Evolutionary conservation across 2,329 filamentous ascomycete genomes (phyloP), one percentile per base, ranked within the genome.

Genomic region (Talaromyces sp.): DNA sequence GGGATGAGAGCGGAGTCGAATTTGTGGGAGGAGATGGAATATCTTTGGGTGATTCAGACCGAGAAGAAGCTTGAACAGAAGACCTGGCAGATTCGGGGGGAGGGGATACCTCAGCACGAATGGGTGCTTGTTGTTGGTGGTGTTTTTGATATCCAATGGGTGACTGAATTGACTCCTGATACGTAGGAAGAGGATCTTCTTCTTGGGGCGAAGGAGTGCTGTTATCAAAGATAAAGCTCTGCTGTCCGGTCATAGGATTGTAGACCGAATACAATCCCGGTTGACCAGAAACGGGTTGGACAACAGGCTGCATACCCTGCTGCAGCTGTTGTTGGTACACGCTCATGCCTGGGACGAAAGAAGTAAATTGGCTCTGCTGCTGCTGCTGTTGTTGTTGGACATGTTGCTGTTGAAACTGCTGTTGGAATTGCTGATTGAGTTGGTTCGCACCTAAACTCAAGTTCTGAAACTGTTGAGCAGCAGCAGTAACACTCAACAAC

Each of bases 181-280:
- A 72, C 8, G 62, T 48, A 52, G 63, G 69, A 28, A 69, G 69
- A 18, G 66, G 62, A 14, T 74, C 67, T 69, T 75, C 67, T 50
- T 81, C 78, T 64, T 83, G 80, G 66, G 81, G 79, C 52, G 83
- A 80, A 63, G 78, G 78, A 55, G 83, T 80, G 64, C 78, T 83
- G 70, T 86, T 88, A 73, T 95, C 90, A 67, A 93, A 81, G 61
- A 92, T 89, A 73, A 93, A 93, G 66, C 84, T 86, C 74, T 91
- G 89, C 77, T 96, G 92, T 64, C 92, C 91, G 60, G 90, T 96
- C 72, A 89, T 83, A 6, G 91, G 90, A 73, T 96, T 95, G 80
- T 91, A 93, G 66, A 95, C 90, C 16, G 88, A 84, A 73, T 89
- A 93, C 66, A 97, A 80, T 67, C 91, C 90, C 64, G 91, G 88